Percentiles rank a stretch among this genome's conserved stretches.
phyloP scores from a whole-genome alignment of 495 filamentous ascomycete species.

The Penicillium salamii region DNA sequence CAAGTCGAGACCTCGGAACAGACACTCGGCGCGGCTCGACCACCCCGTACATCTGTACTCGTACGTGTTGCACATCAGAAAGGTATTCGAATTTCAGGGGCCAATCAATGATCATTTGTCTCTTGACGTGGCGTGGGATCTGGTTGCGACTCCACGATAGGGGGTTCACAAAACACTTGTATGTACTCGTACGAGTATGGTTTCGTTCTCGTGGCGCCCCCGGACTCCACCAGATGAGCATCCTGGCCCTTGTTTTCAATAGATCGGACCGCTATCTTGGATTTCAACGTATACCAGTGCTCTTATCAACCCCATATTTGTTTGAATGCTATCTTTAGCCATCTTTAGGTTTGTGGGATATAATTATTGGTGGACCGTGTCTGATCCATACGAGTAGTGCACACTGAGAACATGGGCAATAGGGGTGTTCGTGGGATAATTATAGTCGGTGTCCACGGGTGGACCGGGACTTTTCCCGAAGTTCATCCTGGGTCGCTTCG shows the following conservation, averaged over 20 bases:
- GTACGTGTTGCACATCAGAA: no score
- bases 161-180: slow-evolving; percentile 12
- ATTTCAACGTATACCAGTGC: neutral
- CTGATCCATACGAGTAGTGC: neutral
- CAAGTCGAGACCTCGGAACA: slow-evolving; percentile 11
- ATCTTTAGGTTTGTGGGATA: slow-evolving; percentile 1
- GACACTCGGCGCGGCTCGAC: slow-evolving; percentile 8
- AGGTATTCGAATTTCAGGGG: no score
- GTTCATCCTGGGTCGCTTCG: slow-evolving; percentile 1
- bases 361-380: slow-evolving; percentile 10
- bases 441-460: slow-evolving; percentile 2
- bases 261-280: slow-evolving; percentile 4
- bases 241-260: slow-evolving; percentile 14
- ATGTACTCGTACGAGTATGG: no score
- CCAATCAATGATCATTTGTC: neutral
- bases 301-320: slow-evolving; percentile 7
- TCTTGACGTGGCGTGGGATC: neutral
- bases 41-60: neutral
- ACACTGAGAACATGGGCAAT: neutral
- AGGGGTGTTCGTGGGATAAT: slow-evolving; percentile 6
- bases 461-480: neutral
- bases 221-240: slow-evolving; percentile 20
- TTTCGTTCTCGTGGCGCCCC: slow-evolving; percentile 18
- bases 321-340: slow-evolving; percentile 14
- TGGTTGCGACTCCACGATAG: slow-evolving; percentile 18